Percentiles rank a stretch among this genome's conserved stretches.
Conservation (phyloP, 331 rosid species). For the Saraca asoca region DNA sequence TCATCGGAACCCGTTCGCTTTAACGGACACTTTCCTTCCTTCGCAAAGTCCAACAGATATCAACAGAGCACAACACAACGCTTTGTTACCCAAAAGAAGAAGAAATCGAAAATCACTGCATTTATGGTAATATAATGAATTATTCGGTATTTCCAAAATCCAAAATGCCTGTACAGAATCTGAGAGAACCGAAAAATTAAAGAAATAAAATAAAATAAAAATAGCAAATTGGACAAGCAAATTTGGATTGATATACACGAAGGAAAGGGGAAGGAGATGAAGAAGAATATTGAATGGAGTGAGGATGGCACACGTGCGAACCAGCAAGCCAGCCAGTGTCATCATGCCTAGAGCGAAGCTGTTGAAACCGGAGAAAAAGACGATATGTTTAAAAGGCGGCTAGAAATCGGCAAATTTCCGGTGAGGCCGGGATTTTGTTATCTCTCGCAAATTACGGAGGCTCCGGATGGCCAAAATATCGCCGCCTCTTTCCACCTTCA, state of each 20-base stretch:
- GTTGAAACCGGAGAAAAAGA: not conserved
- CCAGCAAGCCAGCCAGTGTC: not conserved
- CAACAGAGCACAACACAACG: not conserved
- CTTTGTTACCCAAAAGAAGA: too few species aligned
- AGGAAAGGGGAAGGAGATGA: too few species aligned
- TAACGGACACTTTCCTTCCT: constrained; percentile 2
- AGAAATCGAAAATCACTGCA: not conserved
- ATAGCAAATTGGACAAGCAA: not conserved
- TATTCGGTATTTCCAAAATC: not conserved
- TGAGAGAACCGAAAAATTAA: not conserved
- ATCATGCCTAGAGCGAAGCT: not conserved
- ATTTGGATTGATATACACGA: constrained; percentile 19
- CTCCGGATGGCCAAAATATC: constrained; percentile 63
- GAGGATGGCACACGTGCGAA: constrained; percentile 29
- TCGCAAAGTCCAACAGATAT: not conserved
- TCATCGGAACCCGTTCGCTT: not conserved
- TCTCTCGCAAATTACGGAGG: constrained; percentile 64
- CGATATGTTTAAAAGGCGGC: constrained; percentile 29
- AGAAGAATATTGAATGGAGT: constrained; percentile 39
- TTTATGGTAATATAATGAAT: not conserved
- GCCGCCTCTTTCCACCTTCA: constrained; percentile 47
- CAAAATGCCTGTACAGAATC: constrained; percentile 6
- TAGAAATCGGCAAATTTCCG: constrained; percentile 82
- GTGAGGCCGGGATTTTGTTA: constrained; percentile 53
- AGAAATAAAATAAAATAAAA: not conserved